Base-by-base conservation (phyloP, 768 basidiomycete genomes). In the Kwoniella dendrophila region DNA sequence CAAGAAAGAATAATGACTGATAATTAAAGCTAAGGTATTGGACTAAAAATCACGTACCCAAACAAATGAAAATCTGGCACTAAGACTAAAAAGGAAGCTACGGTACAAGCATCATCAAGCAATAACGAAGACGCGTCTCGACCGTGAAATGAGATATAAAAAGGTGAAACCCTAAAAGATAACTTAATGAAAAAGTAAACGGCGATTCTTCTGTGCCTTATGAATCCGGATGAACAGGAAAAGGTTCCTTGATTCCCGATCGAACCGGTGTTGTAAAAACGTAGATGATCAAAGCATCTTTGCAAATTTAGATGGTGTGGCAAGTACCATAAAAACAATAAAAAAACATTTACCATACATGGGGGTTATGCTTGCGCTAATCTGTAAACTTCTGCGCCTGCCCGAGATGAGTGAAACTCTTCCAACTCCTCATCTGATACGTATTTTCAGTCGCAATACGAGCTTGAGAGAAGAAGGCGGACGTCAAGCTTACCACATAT, bases 151-250 rank as follows among this genome's bases (percentile, higher is more conserved):
- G 47, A 11, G 16, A 33, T 33, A 51, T 29, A 32, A 33, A 32
- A 33, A 29, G 30, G 30, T 51, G 49, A 51, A 51, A 51, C 49
- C 32, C 49, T 51, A 51, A 33, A 22, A 24, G 12, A 14, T 14
- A 12, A n/a, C 16, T 16, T 14, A 48, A 48, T 7, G 6, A 3
- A 51, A 30, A 33, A 18, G 18, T 26, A 51, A 29, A 51, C n/a
- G 32, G 49, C 49, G 49, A 33, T 32, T 51, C 22, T 20, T 29
- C 49, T n/a, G 49, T 51, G 49, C 49, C 49, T 51, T 29, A 51
- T 26, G 47, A 26, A 32, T 1, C 49, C 29, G n/a, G 49, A 48
- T 26, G 24, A 7, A 8, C 7, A 8, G 45, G 24, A 7, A 8
- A 24, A 8, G 45, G 6, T 29, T 29, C 29, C 11, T n/a, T 32